These are phyloP conservation scores for Aspergillus pseudoglaucus DNA, from an alignment of 2,329 filamentous ascomycete species.

Conservation along the genomic window DNA sequence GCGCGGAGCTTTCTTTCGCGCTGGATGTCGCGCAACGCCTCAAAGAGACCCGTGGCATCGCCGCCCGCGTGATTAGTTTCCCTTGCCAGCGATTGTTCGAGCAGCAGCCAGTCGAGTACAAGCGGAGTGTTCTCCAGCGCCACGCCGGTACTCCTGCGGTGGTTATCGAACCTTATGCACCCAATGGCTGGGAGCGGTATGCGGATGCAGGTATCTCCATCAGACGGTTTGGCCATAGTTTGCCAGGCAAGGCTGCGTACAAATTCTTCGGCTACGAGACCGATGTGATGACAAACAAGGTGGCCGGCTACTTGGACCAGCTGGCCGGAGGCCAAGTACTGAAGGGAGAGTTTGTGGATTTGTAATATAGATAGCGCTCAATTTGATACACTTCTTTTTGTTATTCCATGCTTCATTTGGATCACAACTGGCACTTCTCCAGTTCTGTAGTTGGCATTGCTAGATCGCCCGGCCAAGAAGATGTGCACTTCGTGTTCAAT, in stretches of 20 bases:
- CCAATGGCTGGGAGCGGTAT: constrained; percentile 49
- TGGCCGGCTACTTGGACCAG: constrained; percentile 4
- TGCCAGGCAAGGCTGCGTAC: constrained; percentile 18
- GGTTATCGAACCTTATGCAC: constrained; percentile 46
- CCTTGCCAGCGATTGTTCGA: constrained; percentile 48
- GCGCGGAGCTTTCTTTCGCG: constrained; percentile 46
- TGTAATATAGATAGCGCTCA: not conserved
- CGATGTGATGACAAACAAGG: constrained; percentile 5
- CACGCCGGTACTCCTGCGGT: constrained; percentile 37
- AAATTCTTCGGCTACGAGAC: constrained; percentile 18
- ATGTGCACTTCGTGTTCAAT: too few relatives aligned
- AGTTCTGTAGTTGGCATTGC: too few relatives aligned
- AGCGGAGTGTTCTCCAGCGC: constrained; percentile 35
- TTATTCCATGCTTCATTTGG: too few relatives aligned
- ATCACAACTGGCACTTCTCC: too few relatives aligned
- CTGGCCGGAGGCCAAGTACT: constrained; percentile 2
- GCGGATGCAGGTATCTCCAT: constrained; percentile 29
- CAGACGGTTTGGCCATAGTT: not conserved
- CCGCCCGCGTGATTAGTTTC: constrained; percentile 44
- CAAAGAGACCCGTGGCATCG: constrained; percentile 33
- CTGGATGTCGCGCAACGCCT: constrained; percentile 38
- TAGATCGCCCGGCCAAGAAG: too few relatives aligned
- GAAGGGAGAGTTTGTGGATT: constrained; percentile 8
- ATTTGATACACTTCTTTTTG: too few relatives aligned
- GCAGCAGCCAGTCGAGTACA: constrained; percentile 41